phyloP scores from a whole-genome alignment of 2,329 filamentous ascomycete species.

The Hortaea sp. region DNA sequence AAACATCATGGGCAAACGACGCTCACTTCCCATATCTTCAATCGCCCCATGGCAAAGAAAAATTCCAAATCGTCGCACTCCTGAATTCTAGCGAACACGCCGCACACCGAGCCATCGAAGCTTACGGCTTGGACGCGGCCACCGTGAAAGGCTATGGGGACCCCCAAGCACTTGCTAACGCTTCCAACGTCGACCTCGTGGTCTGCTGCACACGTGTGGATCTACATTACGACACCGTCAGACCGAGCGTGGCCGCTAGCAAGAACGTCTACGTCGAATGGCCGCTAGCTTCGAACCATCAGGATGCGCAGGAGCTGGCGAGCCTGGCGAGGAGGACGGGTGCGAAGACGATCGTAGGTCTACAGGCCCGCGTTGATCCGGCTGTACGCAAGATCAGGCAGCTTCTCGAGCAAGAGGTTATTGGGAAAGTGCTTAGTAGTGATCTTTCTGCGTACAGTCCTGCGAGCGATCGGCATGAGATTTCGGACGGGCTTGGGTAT shows the following conservation, averaged over 20 bases:
- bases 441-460: conserved; percentile 7
- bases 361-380: conserved; percentile 37
- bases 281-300: conserved; percentile 34
- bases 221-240: conserved; percentile 32
- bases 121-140: conserved; percentile 26
- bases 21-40: conserved; percentile 54
- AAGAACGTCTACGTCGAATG: conserved; percentile 44
- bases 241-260: conserved; percentile 33
- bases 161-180: conserved; percentile 34
- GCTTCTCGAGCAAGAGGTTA: conserved; percentile 31
- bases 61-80: conserved; percentile 41
- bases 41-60: conserved; percentile 27
- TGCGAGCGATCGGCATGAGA: conserved; percentile 4
- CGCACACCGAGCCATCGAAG: conserved; percentile 32
- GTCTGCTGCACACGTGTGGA: conserved; percentile 36
- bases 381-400: conserved; percentile 32
- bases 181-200: conserved; percentile 39
- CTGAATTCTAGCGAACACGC: conserved; percentile 38
- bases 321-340: conserved; percentile 31
- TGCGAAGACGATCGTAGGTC: conserved; percentile 36
- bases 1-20: conserved; percentile 43
- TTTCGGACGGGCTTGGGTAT: conserved; percentile 14
- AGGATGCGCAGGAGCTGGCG: conserved; percentile 35
- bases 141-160: conserved; percentile 36
- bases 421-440: conserved; percentile 33